Base-by-base conservation (phyloP, 2,329 filamentous ascomycete genomes). In the Salinomyces thailandicus region DNA sequence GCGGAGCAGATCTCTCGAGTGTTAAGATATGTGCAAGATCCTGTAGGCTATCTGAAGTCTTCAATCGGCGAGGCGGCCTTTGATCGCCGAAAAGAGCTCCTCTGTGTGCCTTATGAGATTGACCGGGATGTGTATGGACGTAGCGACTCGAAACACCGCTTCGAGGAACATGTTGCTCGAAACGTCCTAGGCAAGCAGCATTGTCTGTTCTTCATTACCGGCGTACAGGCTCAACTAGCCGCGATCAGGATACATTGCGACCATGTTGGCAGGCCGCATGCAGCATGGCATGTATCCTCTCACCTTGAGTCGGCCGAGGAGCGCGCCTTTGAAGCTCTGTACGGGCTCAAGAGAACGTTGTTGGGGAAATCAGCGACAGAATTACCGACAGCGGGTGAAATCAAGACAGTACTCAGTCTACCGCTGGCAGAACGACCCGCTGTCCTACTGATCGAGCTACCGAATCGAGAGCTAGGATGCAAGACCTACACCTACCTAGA, bases 171-270 rank as follows among this genome's bases (percentile, higher is more conserved):
- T 26, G 45, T 50, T 16, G 46, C 48, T 16, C 9, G 15, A 5
- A 38, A 39, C 2, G 15, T 44, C 6, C 28, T 50, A 5, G 46
- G 46, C 4, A 50, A 50, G 33, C 19, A 44, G 13, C 32, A 43
- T 32, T 46, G 44, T 11, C 38, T 47, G 16, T 50, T 50, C 41
- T 50, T 50, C 41, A 19, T 50, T 18, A 50, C 48, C 3, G 48
- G 48, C 18, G 45, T 49, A 5, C 48, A 48, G 36, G 48, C 48
- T 12, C 48, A 50, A 26, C 33, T 48, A 12, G 38, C 39, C 2
- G 46, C 46, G 3, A 18, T 49, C 35, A 49, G 43, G 36, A 38
- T 37, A 5, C 33, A 46, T 19, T 45, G 40, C 18, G 35, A 48
- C 5, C 15, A 31, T 1, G 30, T 29, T n/a, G 33, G 29, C 3